Evolutionary conservation across 768 basidiomycete species (phyloP), one percentile per base, ranked within the genome.

Genomic region (Trametes cubensis): DNA sequence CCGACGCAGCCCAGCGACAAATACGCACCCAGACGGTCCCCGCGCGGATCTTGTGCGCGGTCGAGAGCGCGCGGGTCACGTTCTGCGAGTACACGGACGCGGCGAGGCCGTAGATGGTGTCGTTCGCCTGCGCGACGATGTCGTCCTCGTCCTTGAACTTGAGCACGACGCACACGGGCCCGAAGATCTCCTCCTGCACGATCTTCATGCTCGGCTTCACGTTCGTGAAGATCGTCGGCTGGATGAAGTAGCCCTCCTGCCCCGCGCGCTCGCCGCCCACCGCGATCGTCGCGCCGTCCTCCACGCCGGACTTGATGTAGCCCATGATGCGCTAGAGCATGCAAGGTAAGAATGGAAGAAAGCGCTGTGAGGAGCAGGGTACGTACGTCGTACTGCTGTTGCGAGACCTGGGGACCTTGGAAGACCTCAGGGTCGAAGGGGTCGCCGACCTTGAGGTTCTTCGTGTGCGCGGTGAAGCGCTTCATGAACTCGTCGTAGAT

Each of bases 71-170:
- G 26, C 88, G 82, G 66, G 82, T 85, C 77, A 96, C 75, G 74
- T 95, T 81, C 69, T 85, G 80, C 39, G 90, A 87, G 81, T 95
- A 97, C 55, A 98, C 86, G 8, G 90, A 89, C 2, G 90, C 87
- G 15, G 93, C 94, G 47, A 97, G 84, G 60, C 95, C 95, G 73
- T 95, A 96, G 52, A 78, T 69, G 0, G 91, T 89, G 72, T 96
- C 88, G 75, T 99, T 99, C 26, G 94, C 96, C 70, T 84, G 81
- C 49, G 73, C 74, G 66, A 92, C 75, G 41, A 86, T 86, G 60
- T 90, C 85, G 66, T 83, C 81, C 63, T 84, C 85, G 53, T 75
- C 69, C 64, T 83, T 79, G 76, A 92, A 92, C 71, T 84, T 85
- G 74, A 84, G 78, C 28, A 92, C 73, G 55, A 85, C 88, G 56